These are phyloP conservation scores for Fomitopsis pinicola DNA, from an alignment of 1,284 basidiomycete species.

Conservation along the genomic window DNA sequence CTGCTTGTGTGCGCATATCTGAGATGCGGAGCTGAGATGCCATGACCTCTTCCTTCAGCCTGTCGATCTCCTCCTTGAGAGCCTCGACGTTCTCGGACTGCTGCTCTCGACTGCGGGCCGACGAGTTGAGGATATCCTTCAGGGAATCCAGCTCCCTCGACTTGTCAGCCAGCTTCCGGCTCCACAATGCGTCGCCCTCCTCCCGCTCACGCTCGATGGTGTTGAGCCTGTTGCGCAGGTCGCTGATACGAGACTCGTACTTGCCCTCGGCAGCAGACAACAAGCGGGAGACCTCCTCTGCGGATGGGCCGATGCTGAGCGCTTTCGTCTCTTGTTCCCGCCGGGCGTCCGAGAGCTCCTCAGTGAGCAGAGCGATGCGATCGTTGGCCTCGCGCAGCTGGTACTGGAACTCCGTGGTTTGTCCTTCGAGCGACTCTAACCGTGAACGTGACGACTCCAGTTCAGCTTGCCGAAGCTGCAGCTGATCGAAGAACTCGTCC, in stretches of 20 bases:
- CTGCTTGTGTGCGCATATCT: conserved; percentile 44
- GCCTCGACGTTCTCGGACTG: conserved; percentile 52
- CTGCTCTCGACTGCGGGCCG: conserved; percentile 51
- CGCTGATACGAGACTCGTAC: conserved; percentile 71
- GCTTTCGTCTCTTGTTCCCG: conserved; percentile 49
- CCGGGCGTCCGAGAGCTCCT: conserved; percentile 65
- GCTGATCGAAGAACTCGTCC: conserved; percentile 74
- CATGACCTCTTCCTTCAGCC: conserved; percentile 45
- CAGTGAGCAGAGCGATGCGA: conserved; percentile 62
- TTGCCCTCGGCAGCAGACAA: conserved; percentile 74
- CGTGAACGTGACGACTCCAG: conserved; percentile 76
- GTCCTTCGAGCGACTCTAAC: conserved; percentile 68
- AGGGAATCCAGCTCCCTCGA: conserved; percentile 75
- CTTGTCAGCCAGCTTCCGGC: conserved; percentile 71
- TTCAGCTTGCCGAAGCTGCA: conserved; percentile 85
- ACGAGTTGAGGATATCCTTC: conserved; percentile 52
- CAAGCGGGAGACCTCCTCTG: conserved; percentile 72
- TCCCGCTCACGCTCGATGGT: conserved; percentile 68
- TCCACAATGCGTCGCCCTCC: conserved; percentile 84
- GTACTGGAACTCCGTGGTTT: conserved; percentile 80
- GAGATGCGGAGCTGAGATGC: conserved; percentile 41
- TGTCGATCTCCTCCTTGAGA: conserved; percentile 53
- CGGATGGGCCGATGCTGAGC: conserved; percentile 44
- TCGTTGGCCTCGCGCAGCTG: conserved; percentile 80
- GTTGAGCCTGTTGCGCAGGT: conserved; percentile 56